Conservation (phyloP, 106 monocot genomes). For the Phalaenopsis aphrodite region DNA sequence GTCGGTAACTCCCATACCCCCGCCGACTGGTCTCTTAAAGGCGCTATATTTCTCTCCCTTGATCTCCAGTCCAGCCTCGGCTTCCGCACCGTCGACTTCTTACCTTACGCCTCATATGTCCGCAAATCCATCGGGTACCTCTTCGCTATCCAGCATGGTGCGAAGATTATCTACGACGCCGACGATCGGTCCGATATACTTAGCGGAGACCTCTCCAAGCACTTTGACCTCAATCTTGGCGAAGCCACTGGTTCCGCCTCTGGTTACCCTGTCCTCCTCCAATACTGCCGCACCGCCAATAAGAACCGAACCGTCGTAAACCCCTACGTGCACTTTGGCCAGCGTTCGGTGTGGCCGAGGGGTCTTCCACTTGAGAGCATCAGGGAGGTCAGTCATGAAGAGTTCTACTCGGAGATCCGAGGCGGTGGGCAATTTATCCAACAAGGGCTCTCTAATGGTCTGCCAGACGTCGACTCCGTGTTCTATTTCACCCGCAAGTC, state of each 20-base stretch:
- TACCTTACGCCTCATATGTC: slow-evolving; percentile 20
- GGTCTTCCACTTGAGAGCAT: slow-evolving; percentile 45
- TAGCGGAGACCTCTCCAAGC: slow-evolving; percentile 23
- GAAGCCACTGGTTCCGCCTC: not conserved
- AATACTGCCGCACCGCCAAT: slow-evolving; percentile 35
- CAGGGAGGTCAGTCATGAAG: slow-evolving; percentile 31
- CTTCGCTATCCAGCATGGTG: slow-evolving; percentile 56
- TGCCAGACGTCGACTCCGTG: slow-evolving; percentile 49
- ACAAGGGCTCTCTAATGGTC: slow-evolving; percentile 52
- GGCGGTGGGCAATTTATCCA: slow-evolving; percentile 48
- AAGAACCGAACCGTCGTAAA: slow-evolving; percentile 42
- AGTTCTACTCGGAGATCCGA: slow-evolving; percentile 47
- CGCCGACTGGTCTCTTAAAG: slow-evolving; percentile 31
- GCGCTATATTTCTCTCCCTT: slow-evolving; percentile 44
- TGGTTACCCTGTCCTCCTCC: slow-evolving; percentile 22
- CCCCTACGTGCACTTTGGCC: slow-evolving; percentile 55
- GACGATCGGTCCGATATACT: slow-evolving; percentile 40
- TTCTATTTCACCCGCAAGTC: slow-evolving; percentile 61
- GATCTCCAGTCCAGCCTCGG: slow-evolving; percentile 40
- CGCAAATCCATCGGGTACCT: slow-evolving; percentile 40
- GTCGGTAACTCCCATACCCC: slow-evolving; percentile 36
- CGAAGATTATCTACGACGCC: slow-evolving; percentile 44
- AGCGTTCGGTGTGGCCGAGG: slow-evolving; percentile 54
- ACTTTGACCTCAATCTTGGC: slow-evolving; percentile 35
- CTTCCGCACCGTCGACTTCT: slow-evolving; percentile 25